These are phyloP conservation scores for Penicillium hordei DNA, from an alignment of 2,329 filamentous ascomycete species.

Conservation along the genomic window DNA sequence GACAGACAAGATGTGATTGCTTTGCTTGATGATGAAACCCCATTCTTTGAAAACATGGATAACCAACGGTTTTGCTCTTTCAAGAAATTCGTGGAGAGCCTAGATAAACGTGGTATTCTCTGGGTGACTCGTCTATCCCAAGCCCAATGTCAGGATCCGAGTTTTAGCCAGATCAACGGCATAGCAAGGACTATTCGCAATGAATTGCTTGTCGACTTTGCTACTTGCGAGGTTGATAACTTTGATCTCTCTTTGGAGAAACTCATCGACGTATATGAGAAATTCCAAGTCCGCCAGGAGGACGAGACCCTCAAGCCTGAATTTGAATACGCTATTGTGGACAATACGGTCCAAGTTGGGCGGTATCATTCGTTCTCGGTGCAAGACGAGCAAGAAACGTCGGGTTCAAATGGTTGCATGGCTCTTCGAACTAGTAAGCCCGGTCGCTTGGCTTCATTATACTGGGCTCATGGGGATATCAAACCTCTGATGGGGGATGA, in stretches of 20 bases:
- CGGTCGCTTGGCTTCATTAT: conserved; percentile 23
- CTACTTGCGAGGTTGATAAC: conserved; percentile 24
- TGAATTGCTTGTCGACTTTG: conserved; percentile 30
- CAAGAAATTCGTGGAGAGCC: conserved; percentile 1
- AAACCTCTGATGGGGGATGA: conserved; percentile 13
- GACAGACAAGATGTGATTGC: conserved; percentile 13
- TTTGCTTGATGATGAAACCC: conserved; percentile 12
- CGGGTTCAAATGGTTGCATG: not conserved
- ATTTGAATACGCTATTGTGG: conserved; percentile 20
- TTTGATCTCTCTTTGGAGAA: not conserved
- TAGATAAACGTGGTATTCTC: conserved; percentile 19
- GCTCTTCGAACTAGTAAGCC: conserved; percentile 18
- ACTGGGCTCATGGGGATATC: conserved; percentile 18
- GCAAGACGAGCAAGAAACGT: not conserved
- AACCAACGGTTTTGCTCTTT: conserved; percentile 1
- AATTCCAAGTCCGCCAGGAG: conserved; percentile 8
- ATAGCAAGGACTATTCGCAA: conserved; percentile 29
- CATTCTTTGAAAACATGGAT: conserved; percentile 16
- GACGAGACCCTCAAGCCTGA: conserved; percentile 14
- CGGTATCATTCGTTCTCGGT: conserved; percentile 11
- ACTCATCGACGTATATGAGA: conserved; percentile 16
- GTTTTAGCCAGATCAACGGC: conserved; percentile 30
- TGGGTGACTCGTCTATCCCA: conserved; percentile 32
- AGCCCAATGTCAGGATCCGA: conserved; percentile 28
- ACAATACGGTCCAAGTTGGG: conserved; percentile 14